Percentiles rank a stretch among this genome's conserved stretches.
These are phyloP conservation scores for Mycena vulgaris DNA, from an alignment of 768 basidiomycete species.

Conservation along the genomic window DNA sequence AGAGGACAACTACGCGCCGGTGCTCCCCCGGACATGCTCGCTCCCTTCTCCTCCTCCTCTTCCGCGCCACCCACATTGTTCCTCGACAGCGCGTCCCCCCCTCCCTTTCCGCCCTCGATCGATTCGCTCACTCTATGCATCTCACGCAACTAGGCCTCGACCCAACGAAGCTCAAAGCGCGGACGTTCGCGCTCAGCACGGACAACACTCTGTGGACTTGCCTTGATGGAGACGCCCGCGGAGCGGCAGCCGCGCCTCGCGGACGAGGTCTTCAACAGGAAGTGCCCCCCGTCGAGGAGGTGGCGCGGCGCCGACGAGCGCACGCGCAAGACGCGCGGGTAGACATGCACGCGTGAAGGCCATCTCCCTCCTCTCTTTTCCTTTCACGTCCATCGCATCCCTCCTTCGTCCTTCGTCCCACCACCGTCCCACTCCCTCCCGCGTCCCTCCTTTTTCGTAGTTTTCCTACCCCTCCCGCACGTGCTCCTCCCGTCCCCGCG, in stretches of 20 bases:
- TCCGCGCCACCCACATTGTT: constrained; percentile 91
- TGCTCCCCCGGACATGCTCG: constrained; percentile 81
- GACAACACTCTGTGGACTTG: constrained; percentile 92
- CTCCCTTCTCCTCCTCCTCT: constrained; percentile 55
- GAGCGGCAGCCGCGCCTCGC: constrained; percentile 93
- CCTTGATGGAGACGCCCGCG: constrained; percentile 95
- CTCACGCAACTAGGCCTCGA: constrained; percentile 75
- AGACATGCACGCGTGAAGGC: constrained; percentile 63
- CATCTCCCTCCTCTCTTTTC: no score
- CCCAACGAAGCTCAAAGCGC: constrained; percentile 84
- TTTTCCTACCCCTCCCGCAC: no score
- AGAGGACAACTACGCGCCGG: constrained; percentile 81
- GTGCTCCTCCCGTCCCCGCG: no score
- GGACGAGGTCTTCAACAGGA: constrained; percentile 95
- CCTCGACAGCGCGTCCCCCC: constrained; percentile 73
- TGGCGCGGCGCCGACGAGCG: constrained; percentile 87
- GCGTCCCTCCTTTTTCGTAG: no score
- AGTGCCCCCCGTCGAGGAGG: constrained; percentile 78
- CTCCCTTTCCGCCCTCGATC: background rate
- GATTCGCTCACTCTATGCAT: background rate
- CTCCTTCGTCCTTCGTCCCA: no score
- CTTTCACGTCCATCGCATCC: no score
- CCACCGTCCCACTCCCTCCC: no score
- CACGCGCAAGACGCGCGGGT: constrained; percentile 73
- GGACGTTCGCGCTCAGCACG: constrained; percentile 80